Base-by-base conservation (phyloP, 352 stramenopile species). In the Detonula confervacea region DNA sequence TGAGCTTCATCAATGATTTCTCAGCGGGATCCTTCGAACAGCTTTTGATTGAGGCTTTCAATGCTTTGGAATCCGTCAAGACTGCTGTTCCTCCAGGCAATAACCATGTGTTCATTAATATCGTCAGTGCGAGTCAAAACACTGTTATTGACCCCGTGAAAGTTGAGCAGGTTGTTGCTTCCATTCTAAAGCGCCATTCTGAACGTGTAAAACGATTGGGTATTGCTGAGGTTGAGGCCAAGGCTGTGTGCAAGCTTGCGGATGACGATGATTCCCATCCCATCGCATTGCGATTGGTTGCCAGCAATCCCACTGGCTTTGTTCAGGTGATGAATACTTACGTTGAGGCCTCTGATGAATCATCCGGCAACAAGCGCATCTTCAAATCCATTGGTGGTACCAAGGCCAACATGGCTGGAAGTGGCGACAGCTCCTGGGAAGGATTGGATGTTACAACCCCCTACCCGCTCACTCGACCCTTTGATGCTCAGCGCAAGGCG, bases 91-190 rank as follows among this genome's bases (percentile, higher is more conserved):
- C 68, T 51, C 56, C 64, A 16, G 73, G 61, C 51, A 98, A 99
- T 88, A 99, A 99, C 87, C 97, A 99, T 91, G 93, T 99, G 24
- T 99, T 99, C 83, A 91, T 99, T 44, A 99, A 99, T 88, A 95
- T 99, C 37, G 90, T 99, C 37, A 95, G 96, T 8, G 94, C 97
- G 0, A 95, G 96, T 7, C 87, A 91, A 62, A 90, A 74, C 39
- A 86, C 82, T 44, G 83, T 95, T 14, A 92, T 99, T 39, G 94
- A 98, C 78, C 96, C 97, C 57, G 95, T 97, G 55, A 96, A 98
- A 80, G 93, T 99, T 6, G 97, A 99, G 84, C 92, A 95, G 61
- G 95, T 99, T 71, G 98, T 99, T 55, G 85, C 88, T 11, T 89
- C 84, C 14, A 91, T 96, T 67, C 72, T 95, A 20, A 92, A 93